A percentile compares a stretch with the other conserved stretches of the same genome.
Conservation (phyloP, 2,329 filamentous ascomycete genomes). For the Pyricularia sp. region DNA sequence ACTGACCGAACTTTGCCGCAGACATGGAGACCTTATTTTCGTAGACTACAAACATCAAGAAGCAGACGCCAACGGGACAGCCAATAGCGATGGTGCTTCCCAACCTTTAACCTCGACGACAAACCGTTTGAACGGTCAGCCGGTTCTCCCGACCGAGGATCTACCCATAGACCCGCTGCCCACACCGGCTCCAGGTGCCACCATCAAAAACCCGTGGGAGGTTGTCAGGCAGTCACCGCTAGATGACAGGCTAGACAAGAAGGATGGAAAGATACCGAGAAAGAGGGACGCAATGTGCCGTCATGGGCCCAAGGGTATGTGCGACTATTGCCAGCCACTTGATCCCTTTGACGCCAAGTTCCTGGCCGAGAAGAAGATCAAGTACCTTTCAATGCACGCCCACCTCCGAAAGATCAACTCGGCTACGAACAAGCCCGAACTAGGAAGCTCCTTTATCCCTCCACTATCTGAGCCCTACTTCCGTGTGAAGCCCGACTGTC, state of each 20-base stretch:
- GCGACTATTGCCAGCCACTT: slow-evolving; percentile 94
- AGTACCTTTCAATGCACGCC: slow-evolving; percentile 92
- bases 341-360: slow-evolving; percentile 89
- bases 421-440: slow-evolving; percentile 89
- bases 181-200: slow-evolving; percentile 32
- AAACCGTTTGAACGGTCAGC: slow-evolving; percentile 66
- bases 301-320: slow-evolving; percentile 96
- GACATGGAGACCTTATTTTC: slow-evolving; percentile 86
- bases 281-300: slow-evolving; percentile 75
- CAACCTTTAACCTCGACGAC: slow-evolving; percentile 28
- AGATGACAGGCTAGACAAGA: slow-evolving; percentile 75
- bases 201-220: slow-evolving; percentile 87
- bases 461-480: slow-evolving; percentile 88
- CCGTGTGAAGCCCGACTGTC: slow-evolving; percentile 76
- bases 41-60: slow-evolving; percentile 59
- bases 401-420: slow-evolving; percentile 91
- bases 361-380: slow-evolving; percentile 92
- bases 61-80: slow-evolving; percentile 18
- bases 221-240: slow-evolving; percentile 75
- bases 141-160: slow-evolving; percentile 56
- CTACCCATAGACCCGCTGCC: slow-evolving; percentile 47
- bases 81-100: slow-evolving; percentile 27
- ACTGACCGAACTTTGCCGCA: slow-evolving; percentile 20
- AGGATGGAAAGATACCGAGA: slow-evolving; percentile 78
- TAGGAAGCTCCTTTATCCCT: slow-evolving; percentile 89